Conservation (phyloP, 1,284 basidiomycete species). For the Hypsizygus ulmarius region DNA sequence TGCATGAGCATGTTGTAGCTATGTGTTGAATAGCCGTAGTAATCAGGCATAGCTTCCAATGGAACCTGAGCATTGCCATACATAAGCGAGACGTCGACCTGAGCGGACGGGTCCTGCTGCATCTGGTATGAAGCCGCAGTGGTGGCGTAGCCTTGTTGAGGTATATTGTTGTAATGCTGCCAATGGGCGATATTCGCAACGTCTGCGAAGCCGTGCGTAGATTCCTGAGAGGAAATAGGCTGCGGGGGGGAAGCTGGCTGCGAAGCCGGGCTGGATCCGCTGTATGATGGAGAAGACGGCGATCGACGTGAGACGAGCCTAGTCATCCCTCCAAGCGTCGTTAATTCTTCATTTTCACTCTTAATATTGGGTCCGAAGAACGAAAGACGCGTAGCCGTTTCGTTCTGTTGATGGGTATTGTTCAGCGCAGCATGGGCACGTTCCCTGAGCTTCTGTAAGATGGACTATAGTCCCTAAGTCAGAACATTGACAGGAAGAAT, state of each 20-base stretch:
- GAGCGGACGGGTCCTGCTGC: slow-evolving; percentile 15
- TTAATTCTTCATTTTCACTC: slow-evolving; percentile 56
- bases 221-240: slow-evolving; percentile 18
- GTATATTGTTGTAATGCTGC: slow-evolving; percentile 19
- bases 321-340: slow-evolving; percentile 58
- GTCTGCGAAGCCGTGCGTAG: slow-evolving; percentile 18
- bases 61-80: slow-evolving; percentile 12
- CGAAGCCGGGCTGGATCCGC: slow-evolving; percentile 36
- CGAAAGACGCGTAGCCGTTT: slow-evolving; percentile 24
- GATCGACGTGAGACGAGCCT: slow-evolving; percentile 54
- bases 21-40: slow-evolving; percentile 25
- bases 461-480: slow-evolving; percentile 41
- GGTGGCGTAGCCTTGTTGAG: slow-evolving; percentile 16
- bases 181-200: slow-evolving; percentile 21
- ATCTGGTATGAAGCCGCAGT: slow-evolving; percentile 19
- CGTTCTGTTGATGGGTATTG: slow-evolving; percentile 22
- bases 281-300: slow-evolving; percentile 44
- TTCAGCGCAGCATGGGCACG: slow-evolving; percentile 42
- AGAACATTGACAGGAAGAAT: not conserved
- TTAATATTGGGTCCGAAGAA: slow-evolving; percentile 40
- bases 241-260: slow-evolving; percentile 33
- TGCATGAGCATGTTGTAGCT: slow-evolving; percentile 25
- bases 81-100: slow-evolving; percentile 14
- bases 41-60: slow-evolving; percentile 25
- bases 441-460: slow-evolving; percentile 54